Base-by-base conservation (phyloP, 805 yeast genomes). In the Candida montana region DNA sequence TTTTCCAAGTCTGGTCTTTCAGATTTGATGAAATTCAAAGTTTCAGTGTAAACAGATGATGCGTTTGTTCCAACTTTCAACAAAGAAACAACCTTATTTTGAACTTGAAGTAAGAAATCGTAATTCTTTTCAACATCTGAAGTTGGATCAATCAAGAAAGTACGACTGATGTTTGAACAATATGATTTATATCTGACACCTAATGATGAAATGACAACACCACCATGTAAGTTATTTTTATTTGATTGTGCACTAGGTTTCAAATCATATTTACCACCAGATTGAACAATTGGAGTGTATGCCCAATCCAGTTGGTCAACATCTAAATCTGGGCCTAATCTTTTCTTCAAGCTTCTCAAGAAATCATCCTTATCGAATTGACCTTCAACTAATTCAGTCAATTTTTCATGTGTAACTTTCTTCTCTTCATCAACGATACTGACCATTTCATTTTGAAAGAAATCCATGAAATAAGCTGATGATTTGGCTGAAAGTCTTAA, bases 131-230 rank as follows among this genome's bases (percentile, higher is more conserved):
- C 91, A 70, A 87, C 80, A 48, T 79, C 83, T 39, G 77, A 74
- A 4, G 95, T 73, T 10, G 97, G 97, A 59, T 87, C 95, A 55
- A 91, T 86, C 59, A 91, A 70, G 53, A 86, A 91, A 1, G 96
- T 85, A 62, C 98, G 75, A 8, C 83, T 90, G 35, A 91, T 68
- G 53, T 85, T 87, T 7, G 96, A 84, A 61, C 96, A 87, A 64
- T 91, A 91, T 35, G 84, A 80, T 57, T 81, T 86, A 66, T 89
- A 91, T 54, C 96, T 77, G 47, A 91, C 71, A 40, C 96, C 96
- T 47, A 93, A 65, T 2, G 95, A 81, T 6, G 95, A 77, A 49
- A 89, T 64, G 39, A 91, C 89, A 28, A 85, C 88, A 19, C 95
- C 91, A 8, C 86, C 83, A 37, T 75, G 73, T 39, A 83, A 67